Base-by-base conservation (phyloP, 2,329 filamentous ascomycete species). In the Xylaria sp. region DNA sequence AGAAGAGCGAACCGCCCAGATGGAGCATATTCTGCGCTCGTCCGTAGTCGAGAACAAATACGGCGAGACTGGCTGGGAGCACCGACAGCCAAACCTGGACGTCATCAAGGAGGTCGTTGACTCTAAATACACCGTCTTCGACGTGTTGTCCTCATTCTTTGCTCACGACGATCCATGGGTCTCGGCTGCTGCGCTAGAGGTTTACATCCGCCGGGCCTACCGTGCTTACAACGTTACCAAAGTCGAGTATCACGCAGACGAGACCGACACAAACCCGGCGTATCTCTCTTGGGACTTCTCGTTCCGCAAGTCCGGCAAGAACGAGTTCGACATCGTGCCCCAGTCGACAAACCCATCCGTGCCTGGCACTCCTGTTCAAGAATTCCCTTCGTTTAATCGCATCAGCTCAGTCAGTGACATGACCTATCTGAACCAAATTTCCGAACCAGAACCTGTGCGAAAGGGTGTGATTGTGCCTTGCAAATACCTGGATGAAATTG, bases 61-160 rank as follows among this genome's bases (percentile, higher is more conserved):
- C 77, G 96, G 96, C 67, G 96, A 99, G 86, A 94, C 93, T 68
- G 94, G 95, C 60, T 97, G 93, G 92, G 95, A 97, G 72, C 96
- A 99, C 83, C 88, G 96, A 73, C 93, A 97, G 81, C 96, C 96
- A 56, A 93, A 91, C 81, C 84, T 97, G 62, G 92, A 97, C 25
- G 86, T 97, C 72, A 91, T 99, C 83, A 97, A 97, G 85, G 96
- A 99, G 81, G 94, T 99, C 36, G 93, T 99, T 60, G 96, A 99
- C 81, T 98, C 96, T 63, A 97, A 97, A 83, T 98, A 97, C 84
- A 98, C 95, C 48, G 96, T 99, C 72, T 97, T 97, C 75, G 96
- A 99, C 78, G 96, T 99, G 20, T 82, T 99, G 72, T 92, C 95
- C 8, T 90, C 93, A 66, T 99, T 99, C 89, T 99, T 99, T 78